phyloP scores from a whole-genome alignment of 208 protist species.

The Leishmania arabica region DNA sequence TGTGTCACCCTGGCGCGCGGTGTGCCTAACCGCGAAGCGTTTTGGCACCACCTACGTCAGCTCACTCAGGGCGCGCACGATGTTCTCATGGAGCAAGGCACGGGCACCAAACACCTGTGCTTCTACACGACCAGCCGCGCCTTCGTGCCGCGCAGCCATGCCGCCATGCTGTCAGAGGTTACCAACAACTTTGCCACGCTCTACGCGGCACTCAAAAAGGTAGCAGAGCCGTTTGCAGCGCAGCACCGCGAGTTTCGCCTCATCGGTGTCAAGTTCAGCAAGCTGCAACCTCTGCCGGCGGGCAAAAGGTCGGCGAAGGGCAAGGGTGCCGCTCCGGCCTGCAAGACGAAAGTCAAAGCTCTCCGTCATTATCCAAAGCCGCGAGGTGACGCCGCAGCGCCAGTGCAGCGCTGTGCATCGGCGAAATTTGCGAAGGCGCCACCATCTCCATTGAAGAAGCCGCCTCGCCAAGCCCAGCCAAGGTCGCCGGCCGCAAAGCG shows the following conservation, averaged over 20 bases:
- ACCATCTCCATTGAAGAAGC: not conserved
- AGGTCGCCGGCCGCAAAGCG: not conserved
- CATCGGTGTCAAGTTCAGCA: slow-evolving; percentile 40
- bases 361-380: no score
- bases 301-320: no score
- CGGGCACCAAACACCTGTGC: slow-evolving; percentile 23
- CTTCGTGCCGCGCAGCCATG: slow-evolving; percentile 31
- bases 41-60: slow-evolving; percentile 20
- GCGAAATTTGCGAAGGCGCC: not conserved
- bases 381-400: not conserved
- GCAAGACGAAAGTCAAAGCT: no score
- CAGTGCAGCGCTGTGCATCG: not conserved
- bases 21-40: slow-evolving; percentile 20
- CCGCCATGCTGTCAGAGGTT: slow-evolving; percentile 30
- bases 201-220: slow-evolving; percentile 2
- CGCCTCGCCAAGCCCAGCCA: not conserved
- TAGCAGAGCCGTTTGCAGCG: slow-evolving; percentile 28
- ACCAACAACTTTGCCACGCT: slow-evolving; percentile 36
- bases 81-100: slow-evolving; percentile 30
- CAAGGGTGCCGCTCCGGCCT: no score
- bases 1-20: slow-evolving; percentile 38
- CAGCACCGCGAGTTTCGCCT: slow-evolving; percentile 42
- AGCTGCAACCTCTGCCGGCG: slow-evolving; percentile 18
- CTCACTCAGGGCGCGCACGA: slow-evolving; percentile 29
- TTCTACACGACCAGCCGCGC: slow-evolving; percentile 36